These are phyloP conservation scores for Farysia itapuensis DNA, from an alignment of 1,284 basidiomycete species.

Conservation along the genomic window DNA sequence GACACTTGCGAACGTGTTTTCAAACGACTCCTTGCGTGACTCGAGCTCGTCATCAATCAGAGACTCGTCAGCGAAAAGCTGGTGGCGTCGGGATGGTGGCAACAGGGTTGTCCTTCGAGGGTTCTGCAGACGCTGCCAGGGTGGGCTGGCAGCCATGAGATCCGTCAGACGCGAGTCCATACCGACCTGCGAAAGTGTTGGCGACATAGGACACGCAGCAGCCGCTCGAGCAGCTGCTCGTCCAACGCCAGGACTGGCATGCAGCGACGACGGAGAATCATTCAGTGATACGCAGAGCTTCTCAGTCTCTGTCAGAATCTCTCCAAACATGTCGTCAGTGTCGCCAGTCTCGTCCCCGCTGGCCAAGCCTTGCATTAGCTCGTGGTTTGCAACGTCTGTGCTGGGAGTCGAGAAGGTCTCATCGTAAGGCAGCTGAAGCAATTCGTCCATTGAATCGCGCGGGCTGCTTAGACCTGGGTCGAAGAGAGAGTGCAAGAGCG, in stretches of 20 bases:
- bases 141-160: slow-evolving; percentile 31
- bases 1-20: no score
- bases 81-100: slow-evolving; percentile 5
- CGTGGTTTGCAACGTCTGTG: no score
- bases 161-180: slow-evolving; percentile 37
- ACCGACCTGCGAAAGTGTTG: slow-evolving; percentile 29
- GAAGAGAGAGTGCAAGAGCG: slow-evolving; percentile 25
- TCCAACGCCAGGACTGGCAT: slow-evolving; percentile 19
- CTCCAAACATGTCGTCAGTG: slow-evolving; percentile 15
- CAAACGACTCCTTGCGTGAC: no score
- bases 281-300: not conserved
- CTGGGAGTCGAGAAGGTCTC: no score
- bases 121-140: slow-evolving; percentile 12
- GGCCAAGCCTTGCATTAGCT: no score
- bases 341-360: slow-evolving; percentile 1
- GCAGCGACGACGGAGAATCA: not conserved
- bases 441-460: slow-evolving; percentile 28
- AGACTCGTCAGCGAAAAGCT: no score
- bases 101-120: slow-evolving; percentile 21
- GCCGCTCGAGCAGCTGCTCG: slow-evolving; percentile 8
- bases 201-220: slow-evolving; percentile 7
- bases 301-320: slow-evolving; percentile 11
- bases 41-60: no score
- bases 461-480: slow-evolving; percentile 7
- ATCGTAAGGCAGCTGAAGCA: slow-evolving; percentile 23